phyloP scores from a whole-genome alignment of 306 rosid species.

The Spatholobus suberectus region DNA sequence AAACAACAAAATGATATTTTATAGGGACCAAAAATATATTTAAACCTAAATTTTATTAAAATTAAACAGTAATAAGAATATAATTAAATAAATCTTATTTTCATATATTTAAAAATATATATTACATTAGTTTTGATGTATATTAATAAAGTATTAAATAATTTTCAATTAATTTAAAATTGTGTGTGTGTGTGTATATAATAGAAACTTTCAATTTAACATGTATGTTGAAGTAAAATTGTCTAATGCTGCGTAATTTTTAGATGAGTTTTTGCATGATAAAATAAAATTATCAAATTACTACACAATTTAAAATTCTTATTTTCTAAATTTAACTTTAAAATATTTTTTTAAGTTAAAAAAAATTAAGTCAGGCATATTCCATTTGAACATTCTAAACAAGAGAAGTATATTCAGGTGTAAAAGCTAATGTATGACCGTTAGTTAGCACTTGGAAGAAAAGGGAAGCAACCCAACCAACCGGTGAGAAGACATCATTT shows the following conservation, averaged over 20 bases:
- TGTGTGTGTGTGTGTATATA: neutral
- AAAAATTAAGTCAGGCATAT: neutral
- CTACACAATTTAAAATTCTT: neutral
- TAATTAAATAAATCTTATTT: neutral
- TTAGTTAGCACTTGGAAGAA: constrained; percentile 40
- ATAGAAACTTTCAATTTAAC: neutral
- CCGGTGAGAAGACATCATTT: neutral
- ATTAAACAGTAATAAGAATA: neutral
- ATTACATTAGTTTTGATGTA: neutral
- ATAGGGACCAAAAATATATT: no score
- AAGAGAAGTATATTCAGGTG: constrained; percentile 41
- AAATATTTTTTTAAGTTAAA: neutral
- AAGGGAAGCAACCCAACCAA: neutral
- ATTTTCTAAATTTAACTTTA: neutral
- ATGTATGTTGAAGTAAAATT: neutral
- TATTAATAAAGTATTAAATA: neutral
- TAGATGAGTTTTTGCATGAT: neutral
- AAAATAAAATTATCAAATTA: neutral
- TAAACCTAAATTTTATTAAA: neutral
- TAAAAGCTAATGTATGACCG: constrained; percentile 45
- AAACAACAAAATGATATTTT: no score
- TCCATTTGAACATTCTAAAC: neutral
- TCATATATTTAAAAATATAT: neutral
- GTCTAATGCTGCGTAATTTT: neutral
- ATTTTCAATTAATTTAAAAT: neutral